Conservation (phyloP, 331 rosid genomes). For the Erythrophleum ivorense region DNA sequence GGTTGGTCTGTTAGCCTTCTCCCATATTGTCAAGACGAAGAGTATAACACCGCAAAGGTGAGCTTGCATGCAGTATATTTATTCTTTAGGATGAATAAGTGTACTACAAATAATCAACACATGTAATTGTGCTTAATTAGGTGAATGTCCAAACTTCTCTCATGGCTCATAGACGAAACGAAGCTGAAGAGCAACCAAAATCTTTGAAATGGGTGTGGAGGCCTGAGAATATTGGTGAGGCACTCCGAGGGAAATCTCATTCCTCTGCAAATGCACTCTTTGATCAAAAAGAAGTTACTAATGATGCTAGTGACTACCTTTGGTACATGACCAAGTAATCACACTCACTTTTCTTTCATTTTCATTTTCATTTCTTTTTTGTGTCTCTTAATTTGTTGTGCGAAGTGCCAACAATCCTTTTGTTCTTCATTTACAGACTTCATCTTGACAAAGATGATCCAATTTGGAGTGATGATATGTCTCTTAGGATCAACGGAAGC, state of each 20-base stretch:
- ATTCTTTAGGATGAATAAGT: background rate
- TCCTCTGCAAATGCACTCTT: background rate
- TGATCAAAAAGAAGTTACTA: background rate
- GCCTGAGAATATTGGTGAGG: constrained; percentile 45
- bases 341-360: background rate
- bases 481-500: background rate
- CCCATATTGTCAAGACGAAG: constrained; percentile 51
- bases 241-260: constrained; percentile 40
- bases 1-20: constrained; percentile 72
- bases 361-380: background rate
- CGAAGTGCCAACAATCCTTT: background rate
- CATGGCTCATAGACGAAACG: constrained; percentile 45
- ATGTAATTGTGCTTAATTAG: constrained; percentile 13
- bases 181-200: constrained; percentile 51
- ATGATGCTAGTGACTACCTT: background rate
- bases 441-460: background rate
- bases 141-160: constrained; percentile 63
- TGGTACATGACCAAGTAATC: background rate
- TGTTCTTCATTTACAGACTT: background rate
- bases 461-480: background rate
- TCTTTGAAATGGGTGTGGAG: constrained; percentile 60
- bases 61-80: background rate
- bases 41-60: constrained; percentile 64
- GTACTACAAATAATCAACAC: background rate
- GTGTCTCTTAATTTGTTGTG: no score